Evolutionary conservation across 768 basidiomycete species (phyloP).

Genomic region (Cystoderma amianthinum): DNA sequence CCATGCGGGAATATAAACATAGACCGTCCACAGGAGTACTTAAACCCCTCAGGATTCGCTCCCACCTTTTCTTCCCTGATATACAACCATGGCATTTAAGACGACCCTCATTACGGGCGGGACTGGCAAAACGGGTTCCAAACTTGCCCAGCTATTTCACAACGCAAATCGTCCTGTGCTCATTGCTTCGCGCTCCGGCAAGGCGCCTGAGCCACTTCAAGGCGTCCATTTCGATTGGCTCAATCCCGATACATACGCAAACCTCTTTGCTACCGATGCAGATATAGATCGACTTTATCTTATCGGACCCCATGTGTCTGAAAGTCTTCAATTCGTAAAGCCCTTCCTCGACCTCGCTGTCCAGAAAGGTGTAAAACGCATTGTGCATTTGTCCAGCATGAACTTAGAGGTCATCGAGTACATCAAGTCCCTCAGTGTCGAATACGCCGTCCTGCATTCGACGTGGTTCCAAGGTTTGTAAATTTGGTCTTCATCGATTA

Average conservation of each 20-base stretch:
- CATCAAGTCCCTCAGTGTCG: constrained; percentile 13
- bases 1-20: no score
- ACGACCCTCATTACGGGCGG: constrained; percentile 27
- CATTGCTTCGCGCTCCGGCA: constrained; percentile 18
- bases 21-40: no score
- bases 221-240: constrained; percentile 25
- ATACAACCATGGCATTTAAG: no score
- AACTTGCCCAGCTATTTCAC: constrained; percentile 18
- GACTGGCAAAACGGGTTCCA: constrained; percentile 21
- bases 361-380: constrained; percentile 20
- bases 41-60: no score
- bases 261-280: constrained; percentile 14
- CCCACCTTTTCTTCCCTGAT: no score
- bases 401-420: constrained; percentile 20
- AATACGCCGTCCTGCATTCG: constrained; percentile 19
- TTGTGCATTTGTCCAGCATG: constrained; percentile 19
- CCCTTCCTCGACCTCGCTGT: constrained; percentile 21
- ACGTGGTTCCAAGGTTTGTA: constrained; percentile 21
- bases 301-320: constrained; percentile 11
- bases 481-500: no score
- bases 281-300: constrained; percentile 16
- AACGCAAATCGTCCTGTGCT: constrained; percentile 16
- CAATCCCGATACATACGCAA: constrained; percentile 19
- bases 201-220: constrained; percentile 16
- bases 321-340: constrained; percentile 12